Conservation (phyloP, 768 basidiomycete species). For the Amanita rubescens region DNA sequence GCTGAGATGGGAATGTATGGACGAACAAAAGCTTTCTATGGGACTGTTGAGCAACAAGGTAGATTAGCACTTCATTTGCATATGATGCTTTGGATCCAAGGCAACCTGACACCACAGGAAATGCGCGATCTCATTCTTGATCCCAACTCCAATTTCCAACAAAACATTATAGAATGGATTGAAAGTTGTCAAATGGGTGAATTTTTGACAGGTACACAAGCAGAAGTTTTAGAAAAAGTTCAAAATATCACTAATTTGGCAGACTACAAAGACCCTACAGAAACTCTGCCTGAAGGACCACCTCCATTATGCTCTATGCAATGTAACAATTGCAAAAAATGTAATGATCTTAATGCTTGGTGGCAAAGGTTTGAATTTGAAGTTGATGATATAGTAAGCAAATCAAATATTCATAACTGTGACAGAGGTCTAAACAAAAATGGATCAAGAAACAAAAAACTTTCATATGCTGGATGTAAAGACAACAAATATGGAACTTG, state of each 20-base stretch:
- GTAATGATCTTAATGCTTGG: not conserved
- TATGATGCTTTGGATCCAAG: no score
- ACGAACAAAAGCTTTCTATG: constrained; percentile 22
- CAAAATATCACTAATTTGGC: not conserved
- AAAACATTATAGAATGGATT: constrained; percentile 14
- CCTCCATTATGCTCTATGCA: not conserved
- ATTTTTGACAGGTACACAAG: constrained; percentile 11
- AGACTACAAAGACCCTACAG: not conserved
- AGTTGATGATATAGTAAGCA: no score
- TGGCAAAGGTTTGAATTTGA: no score
- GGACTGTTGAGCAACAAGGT: no score
- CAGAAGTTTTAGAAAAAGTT: constrained; percentile 3
- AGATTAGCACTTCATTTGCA: no score
- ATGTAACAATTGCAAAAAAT: not conserved
- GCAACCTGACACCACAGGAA: no score
- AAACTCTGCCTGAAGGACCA: not conserved
- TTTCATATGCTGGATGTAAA: constrained; percentile 6
- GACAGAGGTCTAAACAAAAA: no score
- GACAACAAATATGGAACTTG: constrained; percentile 15
- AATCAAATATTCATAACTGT: no score
- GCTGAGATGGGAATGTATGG: no score
- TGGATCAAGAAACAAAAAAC: no score
- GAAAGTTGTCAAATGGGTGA: no score
- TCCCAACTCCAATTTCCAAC: constrained; percentile 16
- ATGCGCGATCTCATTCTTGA: no score